Evolutionary conservation across 148 eudicot genomes (phyloP).

Genomic region (Chenopodium berlandieri): DNA sequence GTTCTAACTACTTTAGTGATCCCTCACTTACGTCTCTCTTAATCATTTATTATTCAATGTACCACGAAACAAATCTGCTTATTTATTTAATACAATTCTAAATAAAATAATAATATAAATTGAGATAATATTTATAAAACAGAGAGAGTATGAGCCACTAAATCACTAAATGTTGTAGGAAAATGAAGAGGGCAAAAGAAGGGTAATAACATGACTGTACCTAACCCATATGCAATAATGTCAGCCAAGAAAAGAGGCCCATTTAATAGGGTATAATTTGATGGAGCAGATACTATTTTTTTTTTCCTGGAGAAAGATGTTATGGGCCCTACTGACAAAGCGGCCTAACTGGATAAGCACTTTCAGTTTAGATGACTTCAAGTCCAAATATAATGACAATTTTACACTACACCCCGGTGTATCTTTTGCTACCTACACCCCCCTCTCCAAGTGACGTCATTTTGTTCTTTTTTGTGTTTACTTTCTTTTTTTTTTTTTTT

Average conservation of each 20-base stretch:
- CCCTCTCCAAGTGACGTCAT: too few relatives aligned
- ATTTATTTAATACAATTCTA: too few relatives aligned
- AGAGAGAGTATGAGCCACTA: background rate
- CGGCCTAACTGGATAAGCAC: slow-evolving; percentile 30
- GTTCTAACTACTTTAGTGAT: too few relatives aligned
- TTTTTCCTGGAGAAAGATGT: background rate
- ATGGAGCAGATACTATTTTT: background rate
- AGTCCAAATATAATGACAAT: background rate
- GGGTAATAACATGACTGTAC: slow-evolving; percentile 1
- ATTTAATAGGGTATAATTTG: slow-evolving; percentile 14
- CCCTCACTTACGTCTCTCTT: too few relatives aligned
- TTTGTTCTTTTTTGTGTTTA: too few relatives aligned
- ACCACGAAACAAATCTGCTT: too few relatives aligned
- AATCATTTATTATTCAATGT: too few relatives aligned
- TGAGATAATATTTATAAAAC: too few relatives aligned
- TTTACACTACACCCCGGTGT: too few relatives aligned
- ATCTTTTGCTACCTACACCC: too few relatives aligned
- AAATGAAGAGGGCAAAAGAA: background rate
- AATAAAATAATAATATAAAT: too few relatives aligned
- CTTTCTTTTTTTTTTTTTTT: too few relatives aligned
- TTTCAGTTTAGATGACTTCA: slow-evolving; percentile 10
- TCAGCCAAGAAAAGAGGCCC: slow-evolving; percentile 25
- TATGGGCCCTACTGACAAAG: slow-evolving; percentile 27
- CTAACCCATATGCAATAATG: slow-evolving; percentile 25
- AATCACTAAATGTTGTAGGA: background rate